Evolutionary conservation across 2,329 filamentous ascomycete species (phyloP), one percentile per base, ranked within the genome.

Genomic region (Talaromyces albobiverticillius): DNA sequence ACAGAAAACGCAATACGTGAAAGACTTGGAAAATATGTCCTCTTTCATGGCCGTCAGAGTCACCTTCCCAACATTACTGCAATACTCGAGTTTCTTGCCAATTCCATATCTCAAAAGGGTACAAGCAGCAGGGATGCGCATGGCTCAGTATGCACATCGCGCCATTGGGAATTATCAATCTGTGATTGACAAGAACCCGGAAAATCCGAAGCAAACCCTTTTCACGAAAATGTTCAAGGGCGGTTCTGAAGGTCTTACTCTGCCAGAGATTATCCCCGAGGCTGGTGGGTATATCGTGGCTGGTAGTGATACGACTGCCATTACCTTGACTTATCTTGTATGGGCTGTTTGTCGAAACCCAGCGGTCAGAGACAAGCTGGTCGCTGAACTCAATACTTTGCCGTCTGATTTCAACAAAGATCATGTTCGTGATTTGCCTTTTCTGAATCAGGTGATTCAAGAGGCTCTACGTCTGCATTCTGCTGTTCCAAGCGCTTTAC

Each of bases 381-480:
- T 74, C 1, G 56, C 63, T 0, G 80, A 84, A 60, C 69, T 85
- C 0, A 64, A 70, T 0, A 66, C 65, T 49, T 59, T 52, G 41
- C 64, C 11, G n/a, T 8, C 45, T 36, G 16, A 61, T 70, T 51
- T 76, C 76, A 0, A 66, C 68, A 53, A 64, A 71, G 11, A 79
- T 72, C 61, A 67, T 65, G 61, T 85, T 0, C 79, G 84, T 57
- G 61, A 61, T 2, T 70, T 85, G 0, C 79, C 79, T 1, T 59
- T 82, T 2, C 72, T 86, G 1, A 74, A 85, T 53, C 80, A 82
- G 16, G 70, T 84, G 2, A 59, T 86, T n/a, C 77, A 75, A 64
- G 83, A 86, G 62, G 81, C 82, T 0, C 71, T 86, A 22, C 77
- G 83, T 2, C 71, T 83, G 1, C 76, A 83, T 51, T 74, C 81